A percentile compares a stretch with the other conserved stretches of the same genome.
Conservation (phyloP, 2,329 filamentous ascomycete species). For the Diplodia seriata region DNA sequence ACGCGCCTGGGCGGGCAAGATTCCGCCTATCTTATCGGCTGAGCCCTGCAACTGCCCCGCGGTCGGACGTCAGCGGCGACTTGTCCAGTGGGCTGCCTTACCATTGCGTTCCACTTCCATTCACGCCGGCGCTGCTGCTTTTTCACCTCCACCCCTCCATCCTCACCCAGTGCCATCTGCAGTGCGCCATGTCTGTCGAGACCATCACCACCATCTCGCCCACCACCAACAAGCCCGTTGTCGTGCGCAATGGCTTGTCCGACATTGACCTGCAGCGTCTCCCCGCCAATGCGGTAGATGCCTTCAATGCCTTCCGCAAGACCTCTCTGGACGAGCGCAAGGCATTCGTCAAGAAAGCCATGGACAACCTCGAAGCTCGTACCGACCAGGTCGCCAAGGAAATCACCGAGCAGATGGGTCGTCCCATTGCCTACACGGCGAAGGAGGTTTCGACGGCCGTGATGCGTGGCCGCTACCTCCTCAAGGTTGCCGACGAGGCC, state of each 20-base stretch:
- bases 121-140: background rate
- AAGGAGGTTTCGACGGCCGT: slow-evolving; percentile 86
- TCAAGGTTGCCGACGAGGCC: slow-evolving; percentile 80
- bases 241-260: slow-evolving; percentile 78
- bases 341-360: slow-evolving; percentile 78
- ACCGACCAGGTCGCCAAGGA: slow-evolving; percentile 84
- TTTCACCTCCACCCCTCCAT: background rate
- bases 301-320: slow-evolving; percentile 78
- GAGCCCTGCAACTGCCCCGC: slow-evolving; percentile 13
- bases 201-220: slow-evolving; percentile 84
- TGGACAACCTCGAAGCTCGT: slow-evolving; percentile 72
- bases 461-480: slow-evolving; percentile 82
- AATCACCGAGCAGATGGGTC: slow-evolving; percentile 92
- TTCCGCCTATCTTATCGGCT: slow-evolving; percentile 29
- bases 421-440: slow-evolving; percentile 84
- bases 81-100: background rate
- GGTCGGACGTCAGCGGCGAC: slow-evolving; percentile 26
- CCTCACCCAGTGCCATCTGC: slow-evolving; percentile 34
- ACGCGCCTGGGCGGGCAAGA: slow-evolving; percentile 21
- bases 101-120: background rate
- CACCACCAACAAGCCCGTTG: slow-evolving; percentile 81
- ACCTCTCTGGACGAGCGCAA: slow-evolving; percentile 78
- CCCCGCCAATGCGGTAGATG: slow-evolving; percentile 73
- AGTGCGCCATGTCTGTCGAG: slow-evolving; percentile 58
- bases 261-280: slow-evolving; percentile 72